phyloP scores from a whole-genome alignment of 306 rosid species.

The Cucurbita argyrosperma region DNA sequence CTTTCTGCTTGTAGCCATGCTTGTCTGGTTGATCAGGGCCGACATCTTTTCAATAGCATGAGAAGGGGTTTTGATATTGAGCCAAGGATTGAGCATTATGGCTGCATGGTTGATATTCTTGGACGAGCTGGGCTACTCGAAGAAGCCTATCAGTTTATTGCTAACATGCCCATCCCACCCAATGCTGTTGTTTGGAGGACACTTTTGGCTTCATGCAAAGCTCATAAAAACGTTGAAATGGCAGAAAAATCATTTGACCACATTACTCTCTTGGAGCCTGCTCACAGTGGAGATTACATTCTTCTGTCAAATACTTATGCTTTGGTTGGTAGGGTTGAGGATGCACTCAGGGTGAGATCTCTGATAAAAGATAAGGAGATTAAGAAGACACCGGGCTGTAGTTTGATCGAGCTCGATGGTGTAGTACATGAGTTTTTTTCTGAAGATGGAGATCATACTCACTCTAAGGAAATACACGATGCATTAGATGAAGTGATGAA shows the following conservation, averaged over 20 bases:
- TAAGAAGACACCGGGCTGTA: constrained; percentile 47
- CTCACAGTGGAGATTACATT: constrained; percentile 55
- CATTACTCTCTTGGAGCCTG: constrained; percentile 26
- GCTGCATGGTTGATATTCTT: constrained; percentile 58
- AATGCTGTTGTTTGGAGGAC: constrained; percentile 56
- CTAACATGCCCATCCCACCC: constrained; percentile 36
- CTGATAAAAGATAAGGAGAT: constrained; percentile 34
- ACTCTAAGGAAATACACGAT: constrained; percentile 32
- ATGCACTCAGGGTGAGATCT: constrained; percentile 32
- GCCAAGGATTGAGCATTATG: constrained; percentile 47
- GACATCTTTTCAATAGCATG: constrained; percentile 32
- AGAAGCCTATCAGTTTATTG: constrained; percentile 37
- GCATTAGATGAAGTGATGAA: constrained; percentile 38
- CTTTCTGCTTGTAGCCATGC: constrained; percentile 53
- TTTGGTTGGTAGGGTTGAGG: constrained; percentile 28
- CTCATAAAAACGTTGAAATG: constrained; percentile 26
- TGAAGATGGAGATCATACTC: constrained; percentile 31
- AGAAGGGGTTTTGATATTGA: constrained; percentile 29
- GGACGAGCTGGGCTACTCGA: constrained; percentile 46
- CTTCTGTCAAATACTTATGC: constrained; percentile 45
- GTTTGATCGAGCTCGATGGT: constrained; percentile 43
- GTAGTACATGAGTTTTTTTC: constrained; percentile 41
- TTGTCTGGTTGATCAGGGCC: constrained; percentile 40
- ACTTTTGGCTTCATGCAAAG: constrained; percentile 44
- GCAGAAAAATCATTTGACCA: constrained; percentile 39